Base-by-base conservation (phyloP, 495 filamentous ascomycete species). In the Talaromyces trachyspermus region DNA sequence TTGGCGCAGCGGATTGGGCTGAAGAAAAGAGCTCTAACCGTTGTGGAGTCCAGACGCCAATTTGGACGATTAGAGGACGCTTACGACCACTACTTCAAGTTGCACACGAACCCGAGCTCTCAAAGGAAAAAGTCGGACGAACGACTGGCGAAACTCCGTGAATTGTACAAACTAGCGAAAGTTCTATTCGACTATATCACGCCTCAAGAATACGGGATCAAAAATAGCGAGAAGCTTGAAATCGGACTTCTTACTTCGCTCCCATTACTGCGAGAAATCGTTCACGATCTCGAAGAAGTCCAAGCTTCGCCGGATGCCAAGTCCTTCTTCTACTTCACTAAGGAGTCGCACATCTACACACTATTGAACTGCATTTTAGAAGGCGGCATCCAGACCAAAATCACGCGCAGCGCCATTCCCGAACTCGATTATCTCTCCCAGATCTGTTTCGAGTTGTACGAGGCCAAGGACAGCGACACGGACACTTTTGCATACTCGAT, bases 281-380 rank as follows among this genome's bases (percentile, higher is more conserved):
- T 98, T 7, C 81, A 85, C 54, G 89, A 97, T 59, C 75, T 98
- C n/a, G 92, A 98, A 68, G 89, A 95, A 61, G 87, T 97, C 53
- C 92, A 97, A 65, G 91, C 92, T 3, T 90, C 86, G 0, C 79
- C 87, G 40, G 85, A 90, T 59, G 89, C 89, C 15, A 96, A 96
- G 58, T 89, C 84, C 3, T 96, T 96, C 70, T 83, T 97, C 70
- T 98, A 98, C 67, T 98, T 98, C 61, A 98, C 92, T 22, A 98
- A 98, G 60, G 92, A 98, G 69, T 92, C 86, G 4, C 92, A 98
- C 55, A 96, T 98, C 54, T 98, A 98, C 68, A 97, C 92, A 14
- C 76, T 98, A 24, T 77, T 98, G 38, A 98, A 98, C 65, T 97
- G 94, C 63, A 96, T 98, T 51, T 72, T 98, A 25, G 92, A 96